Percentiles rank a stretch among this genome's conserved stretches.
Evolutionary conservation across 495 filamentous ascomycete species (phyloP).

Genomic region (Neurospora sp.): DNA sequence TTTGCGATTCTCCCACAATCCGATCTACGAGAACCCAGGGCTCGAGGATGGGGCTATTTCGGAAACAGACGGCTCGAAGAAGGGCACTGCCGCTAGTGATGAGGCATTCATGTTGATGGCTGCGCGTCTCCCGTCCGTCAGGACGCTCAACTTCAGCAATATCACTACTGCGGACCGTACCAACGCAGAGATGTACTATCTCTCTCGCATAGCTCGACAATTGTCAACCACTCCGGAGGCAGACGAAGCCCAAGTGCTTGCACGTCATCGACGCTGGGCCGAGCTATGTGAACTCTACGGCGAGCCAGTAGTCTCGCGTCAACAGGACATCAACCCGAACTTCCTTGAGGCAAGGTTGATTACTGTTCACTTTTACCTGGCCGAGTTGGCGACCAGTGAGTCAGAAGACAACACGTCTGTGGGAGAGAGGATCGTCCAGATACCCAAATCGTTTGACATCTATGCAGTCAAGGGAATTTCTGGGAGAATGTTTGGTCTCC

Average conservation of each 20-base stretch:
- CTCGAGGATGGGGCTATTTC: constrained; percentile 14
- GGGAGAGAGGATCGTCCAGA: constrained; percentile 31
- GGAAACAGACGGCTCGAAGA: constrained; percentile 21
- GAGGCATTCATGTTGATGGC: constrained; percentile 76
- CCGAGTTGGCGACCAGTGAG: constrained; percentile 2
- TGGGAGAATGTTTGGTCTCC: constrained; percentile 55
- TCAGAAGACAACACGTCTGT: constrained; percentile 8
- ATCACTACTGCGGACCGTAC: constrained; percentile 63
- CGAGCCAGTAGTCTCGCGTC: constrained; percentile 46
- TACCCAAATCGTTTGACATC: constrained; percentile 69
- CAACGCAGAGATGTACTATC: constrained; percentile 89
- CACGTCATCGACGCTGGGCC: constrained; percentile 55
- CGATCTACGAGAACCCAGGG: constrained; percentile 56
- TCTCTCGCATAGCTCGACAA: constrained; percentile 66
- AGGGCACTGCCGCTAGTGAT: constrained; percentile 32
- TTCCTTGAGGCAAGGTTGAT: constrained; percentile 66
- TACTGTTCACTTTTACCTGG: constrained; percentile 47
- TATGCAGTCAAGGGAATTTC: constrained; percentile 73
- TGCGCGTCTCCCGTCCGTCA: constrained; percentile 59
- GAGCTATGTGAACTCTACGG: constrained; percentile 68
- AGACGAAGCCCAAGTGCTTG: constrained; percentile 43
- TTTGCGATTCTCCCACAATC: constrained; percentile 75
- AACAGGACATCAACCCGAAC: constrained; percentile 47
- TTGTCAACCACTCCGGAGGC: constrained; percentile 49
- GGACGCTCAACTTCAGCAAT: constrained; percentile 65